Evolutionary conservation across 2,329 filamentous ascomycete genomes (phyloP).

Genomic region (Penicillium psychrosexuale): DNA sequence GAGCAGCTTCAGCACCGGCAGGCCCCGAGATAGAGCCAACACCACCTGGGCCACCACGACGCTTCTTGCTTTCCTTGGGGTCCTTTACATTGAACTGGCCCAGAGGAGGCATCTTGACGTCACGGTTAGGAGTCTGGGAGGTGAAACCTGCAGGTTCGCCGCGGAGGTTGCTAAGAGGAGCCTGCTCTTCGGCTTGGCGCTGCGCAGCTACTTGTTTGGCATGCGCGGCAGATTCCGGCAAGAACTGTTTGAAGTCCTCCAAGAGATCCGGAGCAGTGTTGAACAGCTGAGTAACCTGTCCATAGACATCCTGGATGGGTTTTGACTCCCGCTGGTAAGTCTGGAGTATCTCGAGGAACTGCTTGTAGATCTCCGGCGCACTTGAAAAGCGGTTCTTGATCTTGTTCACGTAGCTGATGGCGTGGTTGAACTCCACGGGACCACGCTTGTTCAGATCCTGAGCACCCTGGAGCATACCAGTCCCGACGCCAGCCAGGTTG

Average conservation of each 20-base stretch:
- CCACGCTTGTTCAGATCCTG: conserved; percentile 74
- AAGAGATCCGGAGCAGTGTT: conserved; percentile 89
- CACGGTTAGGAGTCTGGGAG: conserved; percentile 51
- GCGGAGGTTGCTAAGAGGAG: conserved; percentile 63
- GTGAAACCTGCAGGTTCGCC: conserved; percentile 50
- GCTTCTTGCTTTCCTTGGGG: conserved; percentile 89
- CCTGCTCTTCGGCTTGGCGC: conserved; percentile 65
- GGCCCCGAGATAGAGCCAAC: conserved; percentile 36
- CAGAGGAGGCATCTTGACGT: conserved; percentile 77
- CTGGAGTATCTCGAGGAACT: conserved; percentile 96
- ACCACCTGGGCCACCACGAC: conserved; percentile 58
- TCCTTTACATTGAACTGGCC: conserved; percentile 88
- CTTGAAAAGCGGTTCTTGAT: conserved; percentile 99
- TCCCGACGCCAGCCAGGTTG: conserved; percentile 59
- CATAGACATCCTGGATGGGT: conserved; percentile 96
- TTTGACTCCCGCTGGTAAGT: conserved; percentile 98
- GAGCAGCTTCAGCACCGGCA: conserved; percentile 30
- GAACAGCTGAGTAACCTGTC: conserved; percentile 92
- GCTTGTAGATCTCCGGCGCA: conserved; percentile 98
- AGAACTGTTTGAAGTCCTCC: conserved; percentile 97
- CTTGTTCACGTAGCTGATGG: conserved; percentile 99
- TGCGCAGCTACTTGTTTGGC: conserved; percentile 59
- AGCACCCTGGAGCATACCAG: conserved; percentile 55
- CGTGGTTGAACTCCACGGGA: conserved; percentile 97
- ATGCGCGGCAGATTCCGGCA: conserved; percentile 81